These are phyloP conservation scores for Epichloe sibirici DNA, from an alignment of 2,329 filamentous ascomycete genomes.

Conservation along the genomic window DNA sequence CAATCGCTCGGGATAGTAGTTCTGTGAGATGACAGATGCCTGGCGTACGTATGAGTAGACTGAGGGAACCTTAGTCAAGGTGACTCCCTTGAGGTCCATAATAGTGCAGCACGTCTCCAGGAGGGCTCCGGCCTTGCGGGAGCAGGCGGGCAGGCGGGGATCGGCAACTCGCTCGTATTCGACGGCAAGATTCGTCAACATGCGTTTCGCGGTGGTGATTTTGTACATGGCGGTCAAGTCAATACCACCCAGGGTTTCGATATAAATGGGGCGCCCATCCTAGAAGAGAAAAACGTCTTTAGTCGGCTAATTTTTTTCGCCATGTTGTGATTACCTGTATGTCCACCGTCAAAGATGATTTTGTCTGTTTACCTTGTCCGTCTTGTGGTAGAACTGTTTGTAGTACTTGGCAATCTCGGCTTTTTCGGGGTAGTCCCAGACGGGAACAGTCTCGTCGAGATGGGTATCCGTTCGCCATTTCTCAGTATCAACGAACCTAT, in stretches of 20 bases:
- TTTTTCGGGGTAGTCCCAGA: conserved; percentile 83
- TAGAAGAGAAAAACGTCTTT: conserved; percentile 23
- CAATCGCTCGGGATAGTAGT: conserved; percentile 97
- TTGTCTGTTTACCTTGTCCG: conserved; percentile 51
- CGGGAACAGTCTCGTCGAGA: conserved; percentile 68
- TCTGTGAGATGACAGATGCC: conserved; percentile 84
- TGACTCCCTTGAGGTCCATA: conserved; percentile 95
- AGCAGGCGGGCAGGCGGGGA: conserved; percentile 87
- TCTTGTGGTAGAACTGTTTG: conserved; percentile 98
- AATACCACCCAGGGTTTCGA: conserved; percentile 90
- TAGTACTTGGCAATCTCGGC: conserved; percentile 78
- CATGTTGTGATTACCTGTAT: neutral
- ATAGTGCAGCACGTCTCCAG: conserved; percentile 97
- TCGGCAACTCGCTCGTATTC: conserved; percentile 97
- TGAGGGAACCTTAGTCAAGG: conserved; percentile 64
- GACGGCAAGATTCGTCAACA: conserved; percentile 90
- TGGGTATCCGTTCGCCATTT: conserved; percentile 82
- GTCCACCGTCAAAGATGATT: neutral
- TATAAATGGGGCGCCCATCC: conserved; percentile 96
- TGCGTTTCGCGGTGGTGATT: conserved; percentile 84
- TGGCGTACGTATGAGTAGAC: conserved; percentile 82
- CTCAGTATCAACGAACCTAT: conserved; percentile 82
- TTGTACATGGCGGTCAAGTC: conserved; percentile 83
- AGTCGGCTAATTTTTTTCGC: neutral
- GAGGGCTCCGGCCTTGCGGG: conserved; percentile 76